Percentiles rank a stretch among this genome's conserved stretches.
These are phyloP conservation scores for Cairneyella variabilis DNA, from an alignment of 495 filamentous ascomycete species.

Conservation along the genomic window DNA sequence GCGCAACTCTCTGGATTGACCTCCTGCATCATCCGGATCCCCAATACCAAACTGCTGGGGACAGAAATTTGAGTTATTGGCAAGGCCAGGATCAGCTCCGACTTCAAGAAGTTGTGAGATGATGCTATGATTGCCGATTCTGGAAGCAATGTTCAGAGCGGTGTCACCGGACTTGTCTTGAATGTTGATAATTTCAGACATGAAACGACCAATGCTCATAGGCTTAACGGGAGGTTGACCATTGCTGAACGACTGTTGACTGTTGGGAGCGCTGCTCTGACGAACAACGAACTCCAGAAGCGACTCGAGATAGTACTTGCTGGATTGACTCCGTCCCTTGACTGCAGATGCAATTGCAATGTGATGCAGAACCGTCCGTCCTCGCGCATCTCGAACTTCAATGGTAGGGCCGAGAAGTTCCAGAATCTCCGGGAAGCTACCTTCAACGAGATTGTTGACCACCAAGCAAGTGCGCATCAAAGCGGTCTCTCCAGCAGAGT, in stretches of 20 bases:
- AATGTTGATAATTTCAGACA: conserved; percentile 92
- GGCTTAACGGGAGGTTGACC: conserved; percentile 43
- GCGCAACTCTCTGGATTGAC: conserved; percentile 29
- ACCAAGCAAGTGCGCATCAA: conserved; percentile 84
- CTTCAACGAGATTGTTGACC: conserved; percentile 84
- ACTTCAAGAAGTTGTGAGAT: conserved; percentile 92
- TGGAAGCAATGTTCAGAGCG: conserved; percentile 86
- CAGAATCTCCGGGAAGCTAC: conserved; percentile 75
- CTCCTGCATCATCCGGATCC: conserved; percentile 37
- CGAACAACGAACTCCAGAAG: conserved; percentile 90
- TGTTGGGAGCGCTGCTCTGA: conserved; percentile 63
- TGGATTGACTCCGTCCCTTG: conserved; percentile 78
- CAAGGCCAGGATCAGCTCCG: conserved; percentile 81
- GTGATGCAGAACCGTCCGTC: conserved; percentile 90
- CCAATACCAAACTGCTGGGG: conserved; percentile 92
- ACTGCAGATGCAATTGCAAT: conserved; percentile 93
- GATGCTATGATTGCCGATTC: conserved; percentile 85
- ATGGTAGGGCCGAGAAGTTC: conserved; percentile 88
- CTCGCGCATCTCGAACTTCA: conserved; percentile 81
- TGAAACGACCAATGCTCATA: conserved; percentile 84
- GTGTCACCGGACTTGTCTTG: conserved; percentile 92
- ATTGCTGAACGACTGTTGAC: conserved; percentile 42
- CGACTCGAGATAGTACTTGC: conserved; percentile 89
- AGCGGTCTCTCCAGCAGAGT: conserved; percentile 83
- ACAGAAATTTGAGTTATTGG: conserved; percentile 80